Base-by-base conservation (phyloP, 1,284 basidiomycete species). In the Pseudozyma pruni region DNA sequence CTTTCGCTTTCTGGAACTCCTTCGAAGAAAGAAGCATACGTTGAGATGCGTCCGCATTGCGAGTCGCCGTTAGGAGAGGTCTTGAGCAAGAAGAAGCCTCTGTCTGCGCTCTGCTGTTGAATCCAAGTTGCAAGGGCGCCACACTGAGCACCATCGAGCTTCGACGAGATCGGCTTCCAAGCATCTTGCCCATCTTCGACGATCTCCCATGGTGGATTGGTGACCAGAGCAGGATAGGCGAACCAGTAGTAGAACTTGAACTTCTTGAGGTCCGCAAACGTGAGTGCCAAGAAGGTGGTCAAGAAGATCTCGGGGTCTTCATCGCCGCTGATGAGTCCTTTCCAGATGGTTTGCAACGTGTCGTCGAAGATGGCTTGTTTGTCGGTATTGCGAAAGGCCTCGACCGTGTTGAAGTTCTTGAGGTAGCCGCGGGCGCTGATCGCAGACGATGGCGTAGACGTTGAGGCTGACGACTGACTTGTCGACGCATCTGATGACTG, bases 171-270 rank as follows among this genome's bases (percentile, higher is more conserved):
- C 4, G 58, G 46, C 32, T 39, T 49, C 64, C 70, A 73, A 1
- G 52, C 53, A 14, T 54, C 41, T 9, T 29, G 40, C 2, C 3
- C 90, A 6, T 86, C 86, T 4, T 85, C 83, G 16, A 85, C 84
- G 56, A 93, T 87, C 83, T 93, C 89, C 80, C 80, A 81, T 3
- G 66, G 54, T 0, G 79, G 76, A 33, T 69, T 69, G 1, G 70
- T 86, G 0, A 90, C 88, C 56, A 98, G 89, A 0, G 93, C 93
- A 0, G 96, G 96, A 83, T 97, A 96, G 0, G 91, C 91, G 77
- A 97, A 97, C 94, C 95, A 98, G 84, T 98, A 97, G 81, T 91
- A 94, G 83, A 93, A 98, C 69, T 90, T 91, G 85, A 95, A 98
- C 83, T 95, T 97, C 86, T 98, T 98, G 60, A 98, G 89, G 83